These are phyloP conservation scores for Coemansia pectinata DNA, from an alignment of 192 early-diverging fungal genomes.

Conservation along the genomic window DNA sequence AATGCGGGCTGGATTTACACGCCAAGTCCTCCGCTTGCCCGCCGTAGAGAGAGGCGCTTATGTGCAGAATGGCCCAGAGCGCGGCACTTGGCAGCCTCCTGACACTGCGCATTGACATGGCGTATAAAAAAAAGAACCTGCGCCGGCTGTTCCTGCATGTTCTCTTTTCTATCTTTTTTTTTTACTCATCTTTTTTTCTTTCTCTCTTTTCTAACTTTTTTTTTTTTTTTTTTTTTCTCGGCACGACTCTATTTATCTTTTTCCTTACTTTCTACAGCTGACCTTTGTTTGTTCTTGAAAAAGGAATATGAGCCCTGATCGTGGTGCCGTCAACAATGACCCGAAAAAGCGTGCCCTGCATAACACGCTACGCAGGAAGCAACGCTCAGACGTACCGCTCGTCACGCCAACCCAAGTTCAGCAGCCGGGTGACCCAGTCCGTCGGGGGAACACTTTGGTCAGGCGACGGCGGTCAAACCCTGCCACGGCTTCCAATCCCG, in stretches of 20 bases:
- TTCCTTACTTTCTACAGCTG: background rate
- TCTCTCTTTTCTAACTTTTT: background rate
- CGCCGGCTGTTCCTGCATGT: background rate
- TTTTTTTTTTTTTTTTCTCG: background rate
- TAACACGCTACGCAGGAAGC: conserved; percentile 2
- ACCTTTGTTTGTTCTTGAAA: background rate
- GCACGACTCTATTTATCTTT: background rate
- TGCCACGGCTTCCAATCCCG: background rate
- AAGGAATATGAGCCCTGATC: background rate
- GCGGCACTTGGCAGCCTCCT: background rate
- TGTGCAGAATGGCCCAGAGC: background rate
- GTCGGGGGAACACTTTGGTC: background rate
- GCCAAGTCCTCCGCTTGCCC: background rate
- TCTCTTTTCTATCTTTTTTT: background rate
- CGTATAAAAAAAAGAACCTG: too few species aligned
- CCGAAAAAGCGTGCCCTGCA: background rate
- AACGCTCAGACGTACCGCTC: background rate
- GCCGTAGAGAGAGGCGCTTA: background rate
- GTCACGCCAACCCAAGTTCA: background rate
- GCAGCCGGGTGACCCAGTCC: background rate
- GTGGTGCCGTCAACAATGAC: background rate
- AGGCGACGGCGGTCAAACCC: background rate
- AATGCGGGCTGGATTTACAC: background rate
- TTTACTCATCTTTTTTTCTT: background rate
- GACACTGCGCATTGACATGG: conserved; percentile 1